Conservation (phyloP, 345 rosid genomes). For the Euclidium syriacum region DNA sequence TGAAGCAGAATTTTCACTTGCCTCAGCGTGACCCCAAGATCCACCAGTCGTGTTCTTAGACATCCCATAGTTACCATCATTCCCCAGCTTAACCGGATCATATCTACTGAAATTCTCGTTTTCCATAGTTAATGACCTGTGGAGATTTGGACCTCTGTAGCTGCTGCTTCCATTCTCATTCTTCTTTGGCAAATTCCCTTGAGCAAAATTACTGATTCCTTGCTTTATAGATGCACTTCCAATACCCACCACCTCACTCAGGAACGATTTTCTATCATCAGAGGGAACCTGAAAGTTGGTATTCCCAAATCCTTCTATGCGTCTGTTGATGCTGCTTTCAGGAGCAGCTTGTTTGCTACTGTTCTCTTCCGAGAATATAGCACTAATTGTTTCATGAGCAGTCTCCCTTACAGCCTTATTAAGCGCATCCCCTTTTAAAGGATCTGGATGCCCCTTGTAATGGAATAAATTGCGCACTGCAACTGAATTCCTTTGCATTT, state of each 20-base stretch:
- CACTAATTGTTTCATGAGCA: slow-evolving; percentile 78
- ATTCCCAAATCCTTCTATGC: slow-evolving; percentile 96
- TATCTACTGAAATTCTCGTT: slow-evolving; percentile 55
- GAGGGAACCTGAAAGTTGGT: slow-evolving; percentile 66
- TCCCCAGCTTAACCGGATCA: slow-evolving; percentile 59
- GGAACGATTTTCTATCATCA: slow-evolving; percentile 84
- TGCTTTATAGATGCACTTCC: slow-evolving; percentile 96
- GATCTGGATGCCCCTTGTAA: slow-evolving; percentile 82
- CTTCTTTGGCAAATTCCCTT: slow-evolving; percentile 55
- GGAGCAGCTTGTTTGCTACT: slow-evolving; percentile 58
- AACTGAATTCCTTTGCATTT: slow-evolving; percentile 87
- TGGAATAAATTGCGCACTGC: slow-evolving; percentile 78
- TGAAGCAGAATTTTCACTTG: slow-evolving; percentile 48
- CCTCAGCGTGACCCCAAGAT: slow-evolving; percentile 53
- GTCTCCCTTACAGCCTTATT: slow-evolving; percentile 92
- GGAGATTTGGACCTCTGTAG: slow-evolving; percentile 78
- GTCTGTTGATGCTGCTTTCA: slow-evolving; percentile 51
- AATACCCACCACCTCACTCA: slow-evolving; percentile 89
- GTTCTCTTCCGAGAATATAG: slow-evolving; percentile 78
- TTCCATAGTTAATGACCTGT: slow-evolving; percentile 80
- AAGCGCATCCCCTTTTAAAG: slow-evolving; percentile 88
- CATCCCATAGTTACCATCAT: slow-evolving; percentile 45
- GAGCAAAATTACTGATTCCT: slow-evolving; percentile 73
- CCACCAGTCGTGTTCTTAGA: slow-evolving; percentile 44
- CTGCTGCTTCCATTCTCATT: slow-evolving; percentile 71